Evolutionary conservation across 345 rosid species (phyloP), one percentile per base, ranked within the genome.

Genomic region (Litchi chinensis): DNA sequence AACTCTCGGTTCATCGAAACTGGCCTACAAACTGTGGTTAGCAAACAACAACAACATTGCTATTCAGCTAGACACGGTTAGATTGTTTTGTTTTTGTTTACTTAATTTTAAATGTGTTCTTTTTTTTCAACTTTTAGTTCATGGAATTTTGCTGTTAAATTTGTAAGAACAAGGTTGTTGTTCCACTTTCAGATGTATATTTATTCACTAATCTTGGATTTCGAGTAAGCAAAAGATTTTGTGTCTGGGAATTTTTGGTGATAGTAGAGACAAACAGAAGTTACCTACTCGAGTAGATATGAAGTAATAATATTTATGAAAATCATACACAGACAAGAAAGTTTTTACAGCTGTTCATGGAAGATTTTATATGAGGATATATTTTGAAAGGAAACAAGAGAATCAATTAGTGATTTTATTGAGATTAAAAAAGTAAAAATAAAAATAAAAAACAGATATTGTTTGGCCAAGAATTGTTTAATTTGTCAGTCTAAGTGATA

Each of bases 191-290:
- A 63, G 16, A 8, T 9, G n/a, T 19, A 39, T 28, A 28, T 16
- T 54, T 19, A 46, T 64, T 75, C 78, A 75, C 60, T n/a, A 41
- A 32, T 65, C 71, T 75, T 75, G 78, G 71, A 52, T 67, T 50
- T n/a, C 40, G 64, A 76, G 57, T 52, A 67, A 68, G 65, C 66
- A 9, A 54, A 68, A 76, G 73, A 76, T 68, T 56, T 76, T 22
- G 50, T 76, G 56, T 39, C 66, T 56, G 65, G 60, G 52, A 56
- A 28, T 68, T 52, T 76, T 22, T 52, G 37, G 37, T 32, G 70
- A n/a, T 18, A 9, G 12, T 18, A n/a, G 50, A 50, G 70, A 65
- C 26, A 64, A 52, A 48, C 37, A 32, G 37, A 32, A 62, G 70
- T 63, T 75, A 75, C 64, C 48, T 28, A 39, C 22, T 39, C 9